Base-by-base conservation (phyloP, 2,329 filamentous ascomycete species). In the Fonsecaea erecta region DNA sequence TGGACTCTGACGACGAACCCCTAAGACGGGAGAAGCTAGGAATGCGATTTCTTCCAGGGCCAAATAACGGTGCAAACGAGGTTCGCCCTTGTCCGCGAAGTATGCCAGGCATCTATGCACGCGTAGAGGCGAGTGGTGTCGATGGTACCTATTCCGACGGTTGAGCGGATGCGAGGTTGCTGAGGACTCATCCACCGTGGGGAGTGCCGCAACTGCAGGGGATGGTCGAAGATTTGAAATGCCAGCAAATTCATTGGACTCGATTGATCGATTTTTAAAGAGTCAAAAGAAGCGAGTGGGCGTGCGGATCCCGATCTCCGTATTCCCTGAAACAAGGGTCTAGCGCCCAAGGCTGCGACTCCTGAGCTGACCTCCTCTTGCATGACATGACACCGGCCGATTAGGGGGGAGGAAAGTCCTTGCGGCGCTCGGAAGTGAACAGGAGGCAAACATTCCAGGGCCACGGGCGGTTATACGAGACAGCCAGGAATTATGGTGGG, bases 171-270 rank as follows among this genome's bases (percentile, higher is more conserved):
- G 43, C 43, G 18, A 48, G 9, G 7, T 3, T 24, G 43, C 43
- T 24, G 43, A 21, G 21, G 21, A 48, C 26, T 11, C 18, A 18
- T 48, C 43, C 21, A 16, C 24, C 12, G 18, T 12, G 43, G 21
- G 26, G 21, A 21, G 43, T 48, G 18, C 9, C 21, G 14, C 16
- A 48, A n/a, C 14, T 11, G 43, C 18, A 24, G 5, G 9, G 43
- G 43, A 26, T 48, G 43, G 43, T 26, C 9, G 43, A 48, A 48
- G 43, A 48, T 48, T 24, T 48, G 43, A 48, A 48, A 26, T 48
- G 26, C 18, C 43, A 48, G 43, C 43, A 48, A 24, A 18, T 16
- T 26, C 43, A 5, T 26, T 24, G 11, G 43, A 48, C 8, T 48
- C 21, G 11, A 11, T 12, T 24, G 43, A 18, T 48, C 18, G 43